These are phyloP conservation scores for Secale cereale DNA, from an alignment of 176 grass and related monocot species.

Conservation along the genomic window DNA sequence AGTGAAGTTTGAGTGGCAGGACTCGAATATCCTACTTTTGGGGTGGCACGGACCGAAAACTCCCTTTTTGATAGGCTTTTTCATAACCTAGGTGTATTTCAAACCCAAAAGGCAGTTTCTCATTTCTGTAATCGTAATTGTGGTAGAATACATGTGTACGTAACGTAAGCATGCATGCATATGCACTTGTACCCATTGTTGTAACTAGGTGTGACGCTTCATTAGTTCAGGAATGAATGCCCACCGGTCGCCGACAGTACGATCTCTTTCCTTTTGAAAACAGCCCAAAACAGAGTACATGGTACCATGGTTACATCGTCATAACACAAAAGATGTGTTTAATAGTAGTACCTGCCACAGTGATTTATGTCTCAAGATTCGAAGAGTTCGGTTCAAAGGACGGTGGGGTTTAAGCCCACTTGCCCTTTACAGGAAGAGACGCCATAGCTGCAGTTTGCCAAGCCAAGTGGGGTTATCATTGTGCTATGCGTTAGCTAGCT, in stretches of 20 bases:
- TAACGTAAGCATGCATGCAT: too few relatives aligned
- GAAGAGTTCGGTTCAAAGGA: neutral
- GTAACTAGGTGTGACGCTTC: too few relatives aligned
- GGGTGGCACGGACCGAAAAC: too few relatives aligned
- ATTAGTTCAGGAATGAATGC: slow-evolving; percentile 9
- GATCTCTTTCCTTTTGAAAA: neutral
- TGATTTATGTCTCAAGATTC: slow-evolving; percentile 11
- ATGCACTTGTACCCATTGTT: too few relatives aligned
- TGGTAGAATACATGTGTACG: too few relatives aligned
- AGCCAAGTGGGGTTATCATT: slow-evolving; percentile 13
- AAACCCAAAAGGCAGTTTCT: too few relatives aligned
- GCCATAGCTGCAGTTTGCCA: neutral
- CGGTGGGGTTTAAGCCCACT: slow-evolving; percentile 1
- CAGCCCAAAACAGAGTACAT: neutral
- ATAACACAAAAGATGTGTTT: neutral
- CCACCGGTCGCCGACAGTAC: neutral
- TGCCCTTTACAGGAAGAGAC: slow-evolving; percentile 19
- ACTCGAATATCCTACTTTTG: too few relatives aligned
- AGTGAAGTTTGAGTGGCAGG: too few relatives aligned
- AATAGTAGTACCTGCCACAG: neutral
- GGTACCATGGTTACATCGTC: neutral
- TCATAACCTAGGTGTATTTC: too few relatives aligned
- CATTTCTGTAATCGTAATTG: too few relatives aligned
- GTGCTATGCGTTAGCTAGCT: too few relatives aligned
- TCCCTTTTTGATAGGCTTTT: too few relatives aligned